Evolutionary conservation across 208 protist species (phyloP).

Genomic region (Crithidia mellificae): DNA sequence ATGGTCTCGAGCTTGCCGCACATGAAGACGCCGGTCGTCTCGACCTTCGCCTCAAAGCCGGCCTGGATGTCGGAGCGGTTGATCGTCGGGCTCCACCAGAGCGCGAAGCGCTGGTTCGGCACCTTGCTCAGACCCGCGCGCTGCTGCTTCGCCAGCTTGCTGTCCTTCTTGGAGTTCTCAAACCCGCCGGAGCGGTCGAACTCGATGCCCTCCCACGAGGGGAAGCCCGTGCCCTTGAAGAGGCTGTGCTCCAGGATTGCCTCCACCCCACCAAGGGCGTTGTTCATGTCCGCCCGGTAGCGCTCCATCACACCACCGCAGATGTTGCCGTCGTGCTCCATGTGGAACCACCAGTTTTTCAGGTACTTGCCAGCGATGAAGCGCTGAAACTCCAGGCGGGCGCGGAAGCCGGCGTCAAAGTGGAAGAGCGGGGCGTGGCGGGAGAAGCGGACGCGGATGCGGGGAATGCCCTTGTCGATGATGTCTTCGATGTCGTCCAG

Average conservation of each 20-base stretch:
- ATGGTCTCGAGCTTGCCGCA: constrained; percentile 99
- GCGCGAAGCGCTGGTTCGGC: constrained; percentile 99
- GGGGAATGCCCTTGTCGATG: constrained; percentile 99
- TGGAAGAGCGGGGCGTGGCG: constrained; percentile 99
- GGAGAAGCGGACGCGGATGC: constrained; percentile 99
- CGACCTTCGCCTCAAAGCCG: constrained; percentile 99
- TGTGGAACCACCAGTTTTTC: constrained; percentile 99
- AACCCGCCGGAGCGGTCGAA: constrained; percentile 99
- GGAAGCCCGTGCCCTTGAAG: constrained; percentile 99
- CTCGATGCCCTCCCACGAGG: constrained; percentile 99
- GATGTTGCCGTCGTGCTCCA: constrained; percentile 99
- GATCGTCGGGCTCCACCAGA: constrained; percentile 99
- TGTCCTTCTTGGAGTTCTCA: constrained; percentile 99
- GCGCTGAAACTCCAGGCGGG: constrained; percentile 98
- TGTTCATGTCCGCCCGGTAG: constrained; percentile 99
- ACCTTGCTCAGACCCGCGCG: constrained; percentile 99
- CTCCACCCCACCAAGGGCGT: constrained; percentile 99
- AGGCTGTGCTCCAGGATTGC: constrained; percentile 99
- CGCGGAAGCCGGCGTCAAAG: constrained; percentile 99
- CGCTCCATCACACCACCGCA: constrained; percentile 99
- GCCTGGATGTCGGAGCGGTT: constrained; percentile 99
- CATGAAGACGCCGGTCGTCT: constrained; percentile 99
- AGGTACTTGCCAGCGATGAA: constrained; percentile 98
- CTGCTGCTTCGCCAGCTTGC: constrained; percentile 99
- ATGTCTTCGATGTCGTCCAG: constrained; percentile 99